Evolutionary conservation across 2,329 filamentous ascomycete species (phyloP).

Genomic region (Laburnicola sp.): DNA sequence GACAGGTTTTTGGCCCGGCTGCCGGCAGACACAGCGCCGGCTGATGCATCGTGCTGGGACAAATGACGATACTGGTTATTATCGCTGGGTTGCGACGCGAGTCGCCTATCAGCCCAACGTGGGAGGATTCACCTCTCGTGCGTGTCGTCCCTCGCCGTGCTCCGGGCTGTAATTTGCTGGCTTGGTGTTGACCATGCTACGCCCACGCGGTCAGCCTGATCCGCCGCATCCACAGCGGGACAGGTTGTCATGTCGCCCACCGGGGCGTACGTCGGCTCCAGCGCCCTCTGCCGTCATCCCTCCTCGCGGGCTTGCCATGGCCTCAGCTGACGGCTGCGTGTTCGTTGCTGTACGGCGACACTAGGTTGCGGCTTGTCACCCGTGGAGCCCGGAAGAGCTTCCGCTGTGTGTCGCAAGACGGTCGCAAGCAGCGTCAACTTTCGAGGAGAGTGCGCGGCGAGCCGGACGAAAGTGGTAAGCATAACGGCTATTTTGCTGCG

Average conservation of each 20-base stretch:
- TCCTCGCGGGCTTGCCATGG: slow-evolving; percentile 11
- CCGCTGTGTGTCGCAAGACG: slow-evolving; percentile 35
- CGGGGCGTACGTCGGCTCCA: slow-evolving; percentile 21
- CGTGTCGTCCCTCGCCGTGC: slow-evolving; percentile 18
- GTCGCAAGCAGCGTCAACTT: slow-evolving; percentile 19
- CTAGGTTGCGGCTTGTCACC: slow-evolving; percentile 5
- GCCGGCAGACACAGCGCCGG: slow-evolving; percentile 21
- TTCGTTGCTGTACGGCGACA: slow-evolving; percentile 13
- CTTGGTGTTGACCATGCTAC: slow-evolving; percentile 25
- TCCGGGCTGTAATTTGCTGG: slow-evolving; percentile 35
- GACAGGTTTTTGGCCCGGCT: slow-evolving; percentile 10
- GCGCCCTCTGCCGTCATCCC: slow-evolving; percentile 22
- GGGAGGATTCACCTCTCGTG: slow-evolving; percentile 35
- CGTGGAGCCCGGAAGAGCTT: slow-evolving; percentile 28
- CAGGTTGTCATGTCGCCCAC: slow-evolving; percentile 24
- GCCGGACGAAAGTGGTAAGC: slow-evolving; percentile 31
- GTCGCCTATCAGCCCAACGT: slow-evolving; percentile 16
- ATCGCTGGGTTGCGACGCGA: slow-evolving; percentile 61
- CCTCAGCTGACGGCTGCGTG: slow-evolving; percentile 33
- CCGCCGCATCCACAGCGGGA: slow-evolving; percentile 10
- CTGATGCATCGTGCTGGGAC: slow-evolving; percentile 42
- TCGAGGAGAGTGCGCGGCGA: slow-evolving; percentile 27
- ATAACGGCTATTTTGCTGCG: slow-evolving; percentile 40
- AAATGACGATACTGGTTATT: slow-evolving; percentile 24
- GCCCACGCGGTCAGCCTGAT: slow-evolving; percentile 29